Evolutionary conservation across 2,329 filamentous ascomycete genomes (phyloP).

Genomic region (Cytospora piceicola): DNA sequence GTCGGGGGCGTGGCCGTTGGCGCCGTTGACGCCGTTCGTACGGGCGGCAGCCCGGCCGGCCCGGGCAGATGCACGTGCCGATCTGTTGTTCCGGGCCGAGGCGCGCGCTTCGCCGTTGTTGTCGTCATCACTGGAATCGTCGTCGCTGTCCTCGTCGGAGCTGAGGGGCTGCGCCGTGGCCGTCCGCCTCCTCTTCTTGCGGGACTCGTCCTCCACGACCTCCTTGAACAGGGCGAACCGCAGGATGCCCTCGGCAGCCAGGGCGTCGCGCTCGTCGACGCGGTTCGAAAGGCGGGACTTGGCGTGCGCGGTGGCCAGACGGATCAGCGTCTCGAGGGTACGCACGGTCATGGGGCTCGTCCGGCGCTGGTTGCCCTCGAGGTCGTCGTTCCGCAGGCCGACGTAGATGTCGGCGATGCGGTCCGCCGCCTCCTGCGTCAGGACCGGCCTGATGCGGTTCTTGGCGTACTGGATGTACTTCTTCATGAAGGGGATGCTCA

Average conservation of each 20-base stretch:
- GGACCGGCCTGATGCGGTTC: slow-evolving; percentile 81
- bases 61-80: slow-evolving; percentile 40
- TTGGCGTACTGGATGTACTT: slow-evolving; percentile 99
- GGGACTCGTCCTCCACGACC: slow-evolving; percentile 77
- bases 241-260: slow-evolving; percentile 85
- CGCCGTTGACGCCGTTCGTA: slow-evolving; percentile 36
- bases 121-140: slow-evolving; percentile 62
- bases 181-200: slow-evolving; percentile 76
- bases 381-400: slow-evolving; percentile 90
- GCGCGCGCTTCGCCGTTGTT: slow-evolving; percentile 50
- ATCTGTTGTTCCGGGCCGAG: slow-evolving; percentile 40
- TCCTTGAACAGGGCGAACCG: slow-evolving; percentile 98
- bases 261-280: slow-evolving; percentile 87
- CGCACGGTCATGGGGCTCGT: slow-evolving; percentile 96
- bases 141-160: slow-evolving; percentile 62
- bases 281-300: slow-evolving; percentile 86
- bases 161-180: slow-evolving; percentile 56
- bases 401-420: slow-evolving; percentile 92
- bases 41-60: slow-evolving; percentile 36
- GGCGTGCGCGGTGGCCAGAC: slow-evolving; percentile 92
- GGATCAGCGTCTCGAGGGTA: slow-evolving; percentile 97
- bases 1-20: slow-evolving; percentile 34
- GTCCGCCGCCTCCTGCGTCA: slow-evolving; percentile 90
- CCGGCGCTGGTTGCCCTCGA: slow-evolving; percentile 89
- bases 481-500: slow-evolving; percentile 98